Conservation (phyloP, 75 land plant species). For the Chamaecyparis obtusa region DNA sequence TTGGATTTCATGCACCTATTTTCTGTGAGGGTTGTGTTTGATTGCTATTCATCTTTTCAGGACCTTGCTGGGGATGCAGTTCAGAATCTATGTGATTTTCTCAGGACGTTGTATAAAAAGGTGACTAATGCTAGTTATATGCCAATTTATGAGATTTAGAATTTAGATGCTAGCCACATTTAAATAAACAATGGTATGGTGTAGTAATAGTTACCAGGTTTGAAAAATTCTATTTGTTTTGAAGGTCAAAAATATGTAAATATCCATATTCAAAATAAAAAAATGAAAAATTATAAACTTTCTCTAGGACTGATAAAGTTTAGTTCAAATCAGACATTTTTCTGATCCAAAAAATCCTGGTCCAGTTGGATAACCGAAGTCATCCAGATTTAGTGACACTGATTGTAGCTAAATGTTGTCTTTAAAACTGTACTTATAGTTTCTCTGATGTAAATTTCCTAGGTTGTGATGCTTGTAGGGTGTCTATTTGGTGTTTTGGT, state of each 20-base stretch:
- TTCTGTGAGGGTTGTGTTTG: neutral
- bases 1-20: neutral
- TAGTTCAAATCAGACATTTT: too few species aligned
- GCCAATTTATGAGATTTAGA: neutral
- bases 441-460: neutral
- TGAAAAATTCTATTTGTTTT: too few species aligned
- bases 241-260: too few species aligned
- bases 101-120: slow-evolving; percentile 72
- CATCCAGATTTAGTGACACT: neutral
- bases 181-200: neutral
- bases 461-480: neutral
- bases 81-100: slow-evolving; percentile 55
- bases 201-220: too few species aligned
- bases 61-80: slow-evolving; percentile 63
- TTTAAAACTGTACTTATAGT: neutral
- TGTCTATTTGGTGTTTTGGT: neutral
- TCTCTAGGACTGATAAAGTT: too few species aligned
- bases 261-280: too few species aligned
- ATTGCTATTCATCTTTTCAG: slow-evolving; percentile 29
- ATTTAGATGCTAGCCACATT: neutral
- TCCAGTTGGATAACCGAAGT: too few species aligned
- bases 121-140: slow-evolving; percentile 17
- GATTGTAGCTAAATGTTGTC: neutral
- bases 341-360: too few species aligned
- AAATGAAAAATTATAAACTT: too few species aligned